Evolutionary conservation across 1,139 yeast genomes (phyloP).

Genomic region (Saccharomyces hybrid): DNA sequence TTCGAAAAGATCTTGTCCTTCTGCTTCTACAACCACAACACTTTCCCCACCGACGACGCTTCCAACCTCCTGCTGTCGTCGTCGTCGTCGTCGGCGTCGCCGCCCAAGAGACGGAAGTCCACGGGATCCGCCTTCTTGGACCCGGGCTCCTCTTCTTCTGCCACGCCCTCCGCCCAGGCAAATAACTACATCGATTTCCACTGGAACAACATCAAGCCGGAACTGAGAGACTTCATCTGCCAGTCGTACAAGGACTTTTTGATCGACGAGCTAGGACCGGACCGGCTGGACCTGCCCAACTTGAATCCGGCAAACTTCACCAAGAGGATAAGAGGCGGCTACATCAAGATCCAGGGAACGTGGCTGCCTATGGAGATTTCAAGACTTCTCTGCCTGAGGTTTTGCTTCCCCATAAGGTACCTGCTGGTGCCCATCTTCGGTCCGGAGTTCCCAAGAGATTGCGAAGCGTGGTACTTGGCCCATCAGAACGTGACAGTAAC

Average conservation of each 20-base stretch:
- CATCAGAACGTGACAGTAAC: background rate
- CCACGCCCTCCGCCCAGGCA: background rate
- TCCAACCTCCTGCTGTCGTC: background rate
- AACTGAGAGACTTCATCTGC: constrained; percentile 44
- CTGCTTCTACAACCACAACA: constrained; percentile 2
- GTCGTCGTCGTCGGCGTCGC: background rate
- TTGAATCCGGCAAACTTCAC: constrained; percentile 35
- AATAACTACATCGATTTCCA: constrained; percentile 26
- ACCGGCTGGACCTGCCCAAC: constrained; percentile 5
- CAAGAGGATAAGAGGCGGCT: constrained; percentile 82
- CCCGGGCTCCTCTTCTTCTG: background rate
- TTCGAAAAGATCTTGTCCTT: constrained; percentile 8
- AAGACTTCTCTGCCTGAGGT: constrained; percentile 57
- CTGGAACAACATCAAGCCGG: constrained; percentile 25
- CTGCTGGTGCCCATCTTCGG: constrained; percentile 81
- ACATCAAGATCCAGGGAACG: constrained; percentile 87
- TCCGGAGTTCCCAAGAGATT: constrained; percentile 56
- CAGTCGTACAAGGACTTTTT: background rate
- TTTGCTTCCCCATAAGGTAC: constrained; percentile 71
- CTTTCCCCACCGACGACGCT: background rate
- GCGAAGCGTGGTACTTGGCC: constrained; percentile 30
- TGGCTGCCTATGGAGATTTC: constrained; percentile 80
- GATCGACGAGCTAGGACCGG: background rate
- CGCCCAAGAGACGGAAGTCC: constrained; percentile 9
- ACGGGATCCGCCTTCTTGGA: constrained; percentile 6